phyloP scores from a whole-genome alignment of 1,284 basidiomycete genomes.

The Boletus sp. region DNA sequence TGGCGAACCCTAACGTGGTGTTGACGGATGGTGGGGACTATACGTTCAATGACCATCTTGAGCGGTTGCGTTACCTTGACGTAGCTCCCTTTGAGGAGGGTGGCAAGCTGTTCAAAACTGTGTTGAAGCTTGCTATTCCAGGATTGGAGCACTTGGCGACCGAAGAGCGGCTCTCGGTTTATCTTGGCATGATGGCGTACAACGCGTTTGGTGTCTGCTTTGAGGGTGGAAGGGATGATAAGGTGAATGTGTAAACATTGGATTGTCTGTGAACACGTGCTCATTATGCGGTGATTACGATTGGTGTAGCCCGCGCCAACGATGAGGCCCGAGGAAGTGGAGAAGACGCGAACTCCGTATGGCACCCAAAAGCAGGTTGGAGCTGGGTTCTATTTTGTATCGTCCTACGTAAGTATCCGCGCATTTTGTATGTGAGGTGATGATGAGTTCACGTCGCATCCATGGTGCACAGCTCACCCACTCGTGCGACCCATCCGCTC shows the following conservation, averaged over 20 bases:
- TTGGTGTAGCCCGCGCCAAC: slow-evolving; percentile 46
- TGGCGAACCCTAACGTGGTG: slow-evolving; percentile 37
- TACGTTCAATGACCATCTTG: slow-evolving; percentile 67
- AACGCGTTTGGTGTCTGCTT: slow-evolving; percentile 70
- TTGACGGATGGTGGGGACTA: slow-evolving; percentile 54
- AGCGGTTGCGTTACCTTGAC: slow-evolving; percentile 65
- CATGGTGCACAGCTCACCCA: slow-evolving; percentile 47
- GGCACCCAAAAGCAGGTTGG: slow-evolving; percentile 73
- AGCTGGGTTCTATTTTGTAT: slow-evolving; percentile 67
- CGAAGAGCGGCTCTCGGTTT: slow-evolving; percentile 56
- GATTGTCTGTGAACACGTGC: not conserved
- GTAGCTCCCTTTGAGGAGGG: slow-evolving; percentile 47
- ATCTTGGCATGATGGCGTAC: slow-evolving; percentile 68
- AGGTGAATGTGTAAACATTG: slow-evolving; percentile 40
- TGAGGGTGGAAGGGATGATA: slow-evolving; percentile 62
- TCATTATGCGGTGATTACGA: slow-evolving; percentile 2
- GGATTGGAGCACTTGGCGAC: slow-evolving; percentile 68
- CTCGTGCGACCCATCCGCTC: slow-evolving; percentile 65
- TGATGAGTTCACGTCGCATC: not conserved
- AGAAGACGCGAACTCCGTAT: slow-evolving; percentile 67
- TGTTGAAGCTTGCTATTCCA: slow-evolving; percentile 61
- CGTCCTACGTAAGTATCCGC: slow-evolving; percentile 57
- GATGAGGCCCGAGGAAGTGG: slow-evolving; percentile 59
- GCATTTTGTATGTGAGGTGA: not conserved
- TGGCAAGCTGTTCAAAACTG: slow-evolving; percentile 45